Conservation (phyloP, 257 asterid genomes). For the Henckelia pumila region DNA sequence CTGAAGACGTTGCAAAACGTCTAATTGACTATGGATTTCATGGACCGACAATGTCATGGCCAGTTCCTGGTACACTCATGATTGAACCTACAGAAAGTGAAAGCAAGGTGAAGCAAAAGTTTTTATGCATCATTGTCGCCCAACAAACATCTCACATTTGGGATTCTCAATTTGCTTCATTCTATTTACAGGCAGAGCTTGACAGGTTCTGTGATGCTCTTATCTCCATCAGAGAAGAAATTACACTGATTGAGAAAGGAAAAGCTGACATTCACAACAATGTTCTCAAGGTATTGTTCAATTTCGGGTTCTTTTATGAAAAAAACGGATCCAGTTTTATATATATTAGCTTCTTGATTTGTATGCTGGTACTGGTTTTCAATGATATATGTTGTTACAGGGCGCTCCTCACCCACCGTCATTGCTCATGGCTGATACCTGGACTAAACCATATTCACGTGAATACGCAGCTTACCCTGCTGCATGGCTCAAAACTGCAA, state of each 20-base stretch:
- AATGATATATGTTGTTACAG: constrained; percentile 35
- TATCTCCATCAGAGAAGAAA: constrained; percentile 91
- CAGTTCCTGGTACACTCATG: constrained; percentile 98
- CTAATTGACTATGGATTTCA: constrained; percentile 98
- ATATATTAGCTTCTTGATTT: not conserved
- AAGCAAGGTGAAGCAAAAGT: constrained; percentile 71
- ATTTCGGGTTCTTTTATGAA: not conserved
- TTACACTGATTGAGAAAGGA: constrained; percentile 80
- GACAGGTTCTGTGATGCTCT: constrained; percentile 95
- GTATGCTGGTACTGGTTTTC: constrained; percentile 3
- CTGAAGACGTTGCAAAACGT: constrained; percentile 98
- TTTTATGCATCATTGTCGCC: not conserved
- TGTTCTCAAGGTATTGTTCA: constrained; percentile 75
- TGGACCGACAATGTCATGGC: constrained; percentile 99
- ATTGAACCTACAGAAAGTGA: constrained; percentile 98
- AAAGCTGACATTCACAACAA: constrained; percentile 72
- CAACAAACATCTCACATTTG: constrained; percentile 7
- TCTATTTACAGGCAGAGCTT: constrained; percentile 70
- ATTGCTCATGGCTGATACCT: constrained; percentile 88
- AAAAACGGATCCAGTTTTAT: not conserved
- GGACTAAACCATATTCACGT: constrained; percentile 94
- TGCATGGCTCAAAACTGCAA: constrained; percentile 87
- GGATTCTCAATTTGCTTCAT: constrained; percentile 12
- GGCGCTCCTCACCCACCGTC: constrained; percentile 99
- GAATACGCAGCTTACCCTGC: constrained; percentile 99